Conservation (phyloP, 768 basidiomycete species). For the Clitopilus passeckerianus region DNA sequence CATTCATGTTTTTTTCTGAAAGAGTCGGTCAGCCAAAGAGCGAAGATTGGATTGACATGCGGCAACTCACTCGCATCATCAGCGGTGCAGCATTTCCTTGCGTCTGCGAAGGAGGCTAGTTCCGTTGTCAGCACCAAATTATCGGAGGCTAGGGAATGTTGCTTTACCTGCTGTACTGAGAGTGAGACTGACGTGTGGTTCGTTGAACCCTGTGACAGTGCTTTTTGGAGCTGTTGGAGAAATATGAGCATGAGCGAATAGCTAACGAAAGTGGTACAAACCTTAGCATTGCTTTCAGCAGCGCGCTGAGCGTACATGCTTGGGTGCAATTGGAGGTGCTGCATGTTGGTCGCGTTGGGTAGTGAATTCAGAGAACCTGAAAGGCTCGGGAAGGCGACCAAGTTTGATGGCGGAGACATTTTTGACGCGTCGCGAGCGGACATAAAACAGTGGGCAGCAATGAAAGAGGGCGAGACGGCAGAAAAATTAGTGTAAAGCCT, state of each 20-base stretch:
- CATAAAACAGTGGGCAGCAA: conserved; percentile 23
- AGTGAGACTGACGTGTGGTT: conserved; percentile 18
- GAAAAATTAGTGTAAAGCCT: conserved; percentile 8
- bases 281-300: conserved; percentile 75
- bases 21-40: neutral
- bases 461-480: conserved; percentile 8
- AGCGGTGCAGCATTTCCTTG: conserved; percentile 39
- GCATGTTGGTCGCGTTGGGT: conserved; percentile 68
- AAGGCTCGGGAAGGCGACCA: conserved; percentile 71
- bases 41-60: neutral
- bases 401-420: conserved; percentile 39
- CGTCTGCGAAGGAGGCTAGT: conserved; percentile 29
- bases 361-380: conserved; percentile 64
- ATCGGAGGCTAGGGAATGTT: conserved; percentile 1
- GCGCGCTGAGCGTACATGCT: conserved; percentile 65
- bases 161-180: conserved; percentile 29
- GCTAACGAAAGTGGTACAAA: conserved; percentile 14
- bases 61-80: conserved; percentile 44
- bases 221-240: conserved; percentile 50
- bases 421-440: conserved; percentile 27
- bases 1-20: conserved; percentile 20
- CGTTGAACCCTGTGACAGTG: conserved; percentile 43
- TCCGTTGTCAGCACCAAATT: conserved; percentile 7
- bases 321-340: conserved; percentile 61
- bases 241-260: conserved; percentile 2